Evolutionary conservation across 331 rosid genomes (phyloP), one percentile per base, ranked within the genome.

Genomic region (Quercus phellos): DNA sequence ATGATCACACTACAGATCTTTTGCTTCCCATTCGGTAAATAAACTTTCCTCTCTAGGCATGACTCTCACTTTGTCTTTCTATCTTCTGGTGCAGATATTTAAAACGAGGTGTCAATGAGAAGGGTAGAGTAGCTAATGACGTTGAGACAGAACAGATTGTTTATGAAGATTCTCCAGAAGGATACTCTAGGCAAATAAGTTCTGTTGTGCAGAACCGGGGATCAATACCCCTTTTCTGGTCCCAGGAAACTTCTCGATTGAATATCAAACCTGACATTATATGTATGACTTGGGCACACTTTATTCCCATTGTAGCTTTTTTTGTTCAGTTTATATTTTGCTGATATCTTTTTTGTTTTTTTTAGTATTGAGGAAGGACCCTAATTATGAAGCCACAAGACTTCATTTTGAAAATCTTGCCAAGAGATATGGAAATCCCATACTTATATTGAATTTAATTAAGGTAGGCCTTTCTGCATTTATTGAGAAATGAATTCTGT

Each of bases 191-290:
- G 77, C 94, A 87, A 83, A 93, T 95, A 84, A 95, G 96, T 87
- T 95, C 99, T 4, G 87, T 93, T 70, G 98, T 93, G 72, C 98
- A 95, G 83, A 89, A 84, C 77, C 88, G 99, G 78, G 99, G 98
- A 63, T 95, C 99, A 43, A 95, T 95, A 78, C 99, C 99, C 77
- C 93, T 95, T 58, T 95, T 92, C 86, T 95, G 99, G 99, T 90
- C 98, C 75, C 98, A 95, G 71, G 98, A 95, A 77, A 87, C 98
- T 76, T 95, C 99, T 21, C 89, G 85, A 5, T 80, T 95, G 84
- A 89, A 91, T 78, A 82, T 93, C 32, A 92, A 89, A 87, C 99
- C 98, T 27, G 94, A 90, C 78, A 95, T 95, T 74, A 91, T 85
- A 89, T 83, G 98, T 95, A 93, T 22, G 93, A 69, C 58, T 82